These are phyloP conservation scores for Pneumocystis oryctolagi DNA, from an alignment of 1,139 yeast genomes.

Conservation along the genomic window DNA sequence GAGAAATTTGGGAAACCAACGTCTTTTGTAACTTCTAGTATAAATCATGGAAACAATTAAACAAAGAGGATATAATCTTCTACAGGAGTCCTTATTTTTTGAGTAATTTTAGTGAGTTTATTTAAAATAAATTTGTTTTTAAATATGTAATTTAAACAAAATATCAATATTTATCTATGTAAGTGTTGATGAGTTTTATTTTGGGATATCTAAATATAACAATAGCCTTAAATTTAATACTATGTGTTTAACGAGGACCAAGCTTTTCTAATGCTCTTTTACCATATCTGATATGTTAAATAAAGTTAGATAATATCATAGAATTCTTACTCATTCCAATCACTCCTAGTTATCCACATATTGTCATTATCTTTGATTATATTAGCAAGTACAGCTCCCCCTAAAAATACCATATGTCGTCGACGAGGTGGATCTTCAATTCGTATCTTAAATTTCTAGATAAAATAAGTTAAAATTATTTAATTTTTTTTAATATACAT, in stretches of 20 bases:
- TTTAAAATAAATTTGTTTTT: background rate
- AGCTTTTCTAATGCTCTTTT: background rate
- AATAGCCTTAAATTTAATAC: background rate
- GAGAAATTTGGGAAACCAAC: background rate
- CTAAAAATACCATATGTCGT: slow-evolving; percentile 96
- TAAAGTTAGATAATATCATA: background rate
- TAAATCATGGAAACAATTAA: background rate
- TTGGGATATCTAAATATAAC: background rate
- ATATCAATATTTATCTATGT: background rate
- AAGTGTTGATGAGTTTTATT: background rate
- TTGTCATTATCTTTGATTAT: slow-evolving; percentile 97
- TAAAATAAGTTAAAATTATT: background rate
- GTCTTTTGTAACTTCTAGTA: background rate
- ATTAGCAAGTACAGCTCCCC: slow-evolving; percentile 96
- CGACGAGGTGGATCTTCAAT: slow-evolving; percentile 99
- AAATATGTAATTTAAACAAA: background rate
- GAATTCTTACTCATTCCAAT: slow-evolving; percentile 89
- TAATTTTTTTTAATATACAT: slow-evolving; percentile 17
- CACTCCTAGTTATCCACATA: slow-evolving; percentile 89
- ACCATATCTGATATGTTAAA: background rate
- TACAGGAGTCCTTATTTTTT: background rate
- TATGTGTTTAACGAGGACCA: background rate
- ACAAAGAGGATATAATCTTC: background rate
- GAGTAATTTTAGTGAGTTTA: background rate
- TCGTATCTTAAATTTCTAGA: slow-evolving; percentile 69